Percentiles rank a stretch among this genome's conserved stretches.
Evolutionary conservation across 768 basidiomycete genomes (phyloP).

Genomic region (Coprinopsis marcescibilis): DNA sequence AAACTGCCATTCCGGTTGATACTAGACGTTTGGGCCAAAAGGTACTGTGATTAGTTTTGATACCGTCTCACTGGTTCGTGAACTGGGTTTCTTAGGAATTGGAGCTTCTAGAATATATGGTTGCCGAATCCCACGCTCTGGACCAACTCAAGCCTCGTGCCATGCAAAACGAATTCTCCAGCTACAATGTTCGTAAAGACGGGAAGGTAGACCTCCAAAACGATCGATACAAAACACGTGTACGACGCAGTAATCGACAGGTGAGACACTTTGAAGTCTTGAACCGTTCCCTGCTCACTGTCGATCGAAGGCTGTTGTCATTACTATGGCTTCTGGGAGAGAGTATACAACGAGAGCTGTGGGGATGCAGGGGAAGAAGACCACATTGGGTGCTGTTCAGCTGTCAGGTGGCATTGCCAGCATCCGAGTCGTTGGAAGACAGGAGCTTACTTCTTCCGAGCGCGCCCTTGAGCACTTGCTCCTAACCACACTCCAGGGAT

Average conservation of each 20-base stretch:
- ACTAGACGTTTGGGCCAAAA: conserved; percentile 15
- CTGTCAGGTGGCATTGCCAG: conserved; percentile 14
- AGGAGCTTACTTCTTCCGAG: conserved; percentile 34
- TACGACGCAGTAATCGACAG: conserved; percentile 28
- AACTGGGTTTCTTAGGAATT: conserved; percentile 21
- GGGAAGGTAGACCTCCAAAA: conserved; percentile 29
- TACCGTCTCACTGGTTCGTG: neutral
- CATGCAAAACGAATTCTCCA: conserved; percentile 27
- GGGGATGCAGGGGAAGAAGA: conserved; percentile 27
- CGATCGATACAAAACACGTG: conserved; percentile 35
- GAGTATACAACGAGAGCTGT: conserved; percentile 27
- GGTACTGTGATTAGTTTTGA: conserved; percentile 11
- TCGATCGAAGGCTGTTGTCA: conserved; percentile 19
- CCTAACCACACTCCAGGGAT: conserved; percentile 28
- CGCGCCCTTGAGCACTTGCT: conserved; percentile 33
- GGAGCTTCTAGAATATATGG: conserved; percentile 22
- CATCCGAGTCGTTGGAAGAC: conserved; percentile 37
- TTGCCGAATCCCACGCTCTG: conserved; percentile 27
- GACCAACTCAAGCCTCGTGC: conserved; percentile 28
- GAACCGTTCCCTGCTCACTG: too few species aligned
- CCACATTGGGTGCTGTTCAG: conserved; percentile 22
- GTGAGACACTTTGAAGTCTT: conserved; percentile 17
- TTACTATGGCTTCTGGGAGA: conserved; percentile 27
- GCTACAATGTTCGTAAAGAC: conserved; percentile 17
- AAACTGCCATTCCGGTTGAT: conserved; percentile 14